Conservation (phyloP, 2,329 filamentous ascomycete genomes). For the Colletotrichum siamense region DNA sequence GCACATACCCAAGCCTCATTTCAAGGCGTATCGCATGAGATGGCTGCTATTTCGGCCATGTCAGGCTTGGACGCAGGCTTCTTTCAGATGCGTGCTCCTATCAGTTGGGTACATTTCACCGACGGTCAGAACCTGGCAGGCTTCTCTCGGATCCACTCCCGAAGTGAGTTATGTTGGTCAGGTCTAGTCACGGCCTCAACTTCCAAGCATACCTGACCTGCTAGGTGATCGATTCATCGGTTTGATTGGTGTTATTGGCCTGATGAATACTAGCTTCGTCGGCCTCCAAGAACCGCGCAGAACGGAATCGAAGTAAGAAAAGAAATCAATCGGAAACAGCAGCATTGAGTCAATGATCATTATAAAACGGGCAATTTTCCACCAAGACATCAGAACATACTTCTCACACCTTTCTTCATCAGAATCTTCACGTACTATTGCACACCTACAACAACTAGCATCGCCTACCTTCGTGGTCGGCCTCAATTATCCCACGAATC, state of each 20-base stretch:
- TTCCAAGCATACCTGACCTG: neutral
- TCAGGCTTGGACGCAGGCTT: neutral
- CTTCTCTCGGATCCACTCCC: fast-evolving
- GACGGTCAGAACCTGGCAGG: neutral
- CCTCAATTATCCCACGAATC: no score
- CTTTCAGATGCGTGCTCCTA: neutral
- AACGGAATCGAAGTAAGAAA: neutral
- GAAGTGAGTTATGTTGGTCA: fast-evolving
- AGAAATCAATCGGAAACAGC: neutral
- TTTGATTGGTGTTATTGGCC: neutral
- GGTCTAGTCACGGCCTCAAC: fast-evolving
- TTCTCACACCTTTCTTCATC: neutral
- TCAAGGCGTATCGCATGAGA: no score
- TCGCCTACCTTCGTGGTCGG: neutral
- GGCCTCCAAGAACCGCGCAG: neutral
- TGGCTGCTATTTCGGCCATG: neutral
- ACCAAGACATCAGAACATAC: neutral
- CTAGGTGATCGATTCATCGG: neutral
- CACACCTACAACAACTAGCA: neutral
- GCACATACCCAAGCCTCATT: no score
- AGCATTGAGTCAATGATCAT: no score
- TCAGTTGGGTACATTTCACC: neutral
- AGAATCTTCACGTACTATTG: neutral
- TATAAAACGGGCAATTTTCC: neutral
- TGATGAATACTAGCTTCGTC: neutral